Conservation (phyloP, 192 early-diverging fungal species). For the Coemansia sp. region DNA sequence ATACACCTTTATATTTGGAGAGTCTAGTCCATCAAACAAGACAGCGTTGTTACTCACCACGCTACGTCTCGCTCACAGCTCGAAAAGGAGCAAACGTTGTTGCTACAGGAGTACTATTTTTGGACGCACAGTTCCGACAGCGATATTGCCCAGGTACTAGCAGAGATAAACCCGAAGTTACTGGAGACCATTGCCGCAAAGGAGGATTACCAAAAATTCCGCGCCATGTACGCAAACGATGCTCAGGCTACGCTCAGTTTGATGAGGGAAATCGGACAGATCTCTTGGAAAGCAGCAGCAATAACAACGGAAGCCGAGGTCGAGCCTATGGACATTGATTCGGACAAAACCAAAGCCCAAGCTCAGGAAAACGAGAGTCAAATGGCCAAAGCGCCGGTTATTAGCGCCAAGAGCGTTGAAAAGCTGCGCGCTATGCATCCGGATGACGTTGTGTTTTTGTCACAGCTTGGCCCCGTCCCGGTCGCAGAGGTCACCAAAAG, state of each 20-base stretch:
- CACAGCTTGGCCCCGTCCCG: slow-evolving; percentile 29
- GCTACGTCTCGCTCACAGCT: slow-evolving; percentile 15
- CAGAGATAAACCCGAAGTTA: neutral
- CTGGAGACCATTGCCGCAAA: slow-evolving; percentile 2
- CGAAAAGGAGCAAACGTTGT: slow-evolving; percentile 15
- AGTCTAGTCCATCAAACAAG: neutral
- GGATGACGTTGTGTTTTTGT: slow-evolving; percentile 39
- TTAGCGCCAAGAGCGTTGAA: neutral
- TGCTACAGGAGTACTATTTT: slow-evolving; percentile 35
- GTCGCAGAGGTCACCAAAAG: slow-evolving; percentile 20
- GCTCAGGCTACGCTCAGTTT: slow-evolving; percentile 13
- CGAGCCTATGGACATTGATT: slow-evolving; percentile 31
- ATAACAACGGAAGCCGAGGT: too few relatives aligned
- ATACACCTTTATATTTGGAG: slow-evolving; percentile 2
- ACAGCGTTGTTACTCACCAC: neutral
- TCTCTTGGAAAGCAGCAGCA: slow-evolving; percentile 11
- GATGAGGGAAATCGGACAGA: slow-evolving; percentile 8
- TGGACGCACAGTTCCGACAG: slow-evolving; percentile 21
- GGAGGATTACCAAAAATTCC: slow-evolving; percentile 21
- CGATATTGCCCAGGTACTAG: slow-evolving; percentile 18
- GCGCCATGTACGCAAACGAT: slow-evolving; percentile 19
- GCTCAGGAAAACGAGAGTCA: neutral
- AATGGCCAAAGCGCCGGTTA: neutral
- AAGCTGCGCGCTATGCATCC: slow-evolving; percentile 22
- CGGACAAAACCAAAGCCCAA: neutral